These are phyloP conservation scores for Dactylorhiza incarnata DNA, from an alignment of 106 monocot species.

Conservation along the genomic window DNA sequence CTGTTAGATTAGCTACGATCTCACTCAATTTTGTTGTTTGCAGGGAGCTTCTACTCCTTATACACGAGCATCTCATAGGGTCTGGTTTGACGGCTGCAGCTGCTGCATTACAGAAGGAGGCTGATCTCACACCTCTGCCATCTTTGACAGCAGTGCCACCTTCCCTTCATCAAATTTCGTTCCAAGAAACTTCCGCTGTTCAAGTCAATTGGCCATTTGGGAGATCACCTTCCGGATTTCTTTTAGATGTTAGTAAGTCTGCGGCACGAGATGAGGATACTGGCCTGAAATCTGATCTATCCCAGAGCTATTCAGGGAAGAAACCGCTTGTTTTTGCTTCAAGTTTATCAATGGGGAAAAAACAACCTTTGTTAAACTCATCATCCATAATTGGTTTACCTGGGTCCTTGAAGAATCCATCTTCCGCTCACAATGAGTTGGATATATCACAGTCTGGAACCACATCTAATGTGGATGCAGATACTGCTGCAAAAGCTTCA, in stretches of 20 bases:
- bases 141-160: conserved; percentile 20
- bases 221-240: conserved; percentile 50
- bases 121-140: conserved; percentile 64
- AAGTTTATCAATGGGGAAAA: conserved; percentile 20
- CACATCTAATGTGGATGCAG: conserved; percentile 28
- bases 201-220: conserved; percentile 65
- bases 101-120: conserved; percentile 69
- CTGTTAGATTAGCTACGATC: background rate
- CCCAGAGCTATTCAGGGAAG: conserved; percentile 31
- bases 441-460: conserved; percentile 20
- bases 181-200: conserved; percentile 34
- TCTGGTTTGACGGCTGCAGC: conserved; percentile 76
- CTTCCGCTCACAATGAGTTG: background rate
- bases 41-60: conserved; percentile 88
- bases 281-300: conserved; percentile 26
- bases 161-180: conserved; percentile 47
- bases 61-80: conserved; percentile 80
- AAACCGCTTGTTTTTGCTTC: conserved; percentile 51
- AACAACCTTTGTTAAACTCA: conserved; percentile 13
- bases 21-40: conserved; percentile 3
- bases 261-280: conserved; percentile 28
- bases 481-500: conserved; percentile 42
- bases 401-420: conserved; percentile 13
- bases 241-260: conserved; percentile 28
- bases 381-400: conserved; percentile 16